phyloP scores from a whole-genome alignment of 306 rosid species.

The Sindora glabra region DNA sequence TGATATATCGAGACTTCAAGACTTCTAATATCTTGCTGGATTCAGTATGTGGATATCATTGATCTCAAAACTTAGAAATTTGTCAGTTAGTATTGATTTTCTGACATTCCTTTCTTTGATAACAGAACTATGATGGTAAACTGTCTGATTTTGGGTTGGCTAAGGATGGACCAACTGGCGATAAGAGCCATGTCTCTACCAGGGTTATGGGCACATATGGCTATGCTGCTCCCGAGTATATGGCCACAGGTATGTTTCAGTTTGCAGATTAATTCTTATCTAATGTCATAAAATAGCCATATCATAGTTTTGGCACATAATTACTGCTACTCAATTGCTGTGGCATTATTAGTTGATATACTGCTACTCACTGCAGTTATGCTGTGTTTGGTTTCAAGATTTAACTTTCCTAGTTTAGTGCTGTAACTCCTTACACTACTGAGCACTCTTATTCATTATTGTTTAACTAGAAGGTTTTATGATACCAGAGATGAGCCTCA shows the following conservation, averaged over 20 bases:
- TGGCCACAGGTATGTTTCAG: slow-evolving; percentile 75
- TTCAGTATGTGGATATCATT: slow-evolving; percentile 35
- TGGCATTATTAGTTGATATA: background rate
- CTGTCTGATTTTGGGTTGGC: slow-evolving; percentile 98
- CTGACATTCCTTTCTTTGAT: slow-evolving; percentile 11
- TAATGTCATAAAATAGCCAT: background rate
- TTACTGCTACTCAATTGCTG: background rate
- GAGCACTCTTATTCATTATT: background rate
- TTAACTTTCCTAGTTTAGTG: background rate
- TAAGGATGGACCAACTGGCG: slow-evolving; percentile 87
- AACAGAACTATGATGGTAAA: slow-evolving; percentile 67
- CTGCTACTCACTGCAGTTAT: background rate
- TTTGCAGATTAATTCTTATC: background rate
- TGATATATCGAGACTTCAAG: slow-evolving; percentile 87
- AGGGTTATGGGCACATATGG: slow-evolving; percentile 97
- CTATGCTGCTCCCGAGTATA: slow-evolving; percentile 95
- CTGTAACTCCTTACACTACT: background rate
- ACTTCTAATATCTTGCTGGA: slow-evolving; percentile 77
- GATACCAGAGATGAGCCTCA: background rate
- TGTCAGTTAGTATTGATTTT: slow-evolving; percentile 11
- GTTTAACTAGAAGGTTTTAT: no score
- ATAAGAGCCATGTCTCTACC: slow-evolving; percentile 85
- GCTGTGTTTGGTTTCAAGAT: background rate
- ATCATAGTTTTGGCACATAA: slow-evolving; percentile 1
- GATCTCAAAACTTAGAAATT: background rate